Evolutionary conservation across 495 filamentous ascomycete species (phyloP), one percentile per base, ranked within the genome.

Genomic region (Acidiella bohemica): DNA sequence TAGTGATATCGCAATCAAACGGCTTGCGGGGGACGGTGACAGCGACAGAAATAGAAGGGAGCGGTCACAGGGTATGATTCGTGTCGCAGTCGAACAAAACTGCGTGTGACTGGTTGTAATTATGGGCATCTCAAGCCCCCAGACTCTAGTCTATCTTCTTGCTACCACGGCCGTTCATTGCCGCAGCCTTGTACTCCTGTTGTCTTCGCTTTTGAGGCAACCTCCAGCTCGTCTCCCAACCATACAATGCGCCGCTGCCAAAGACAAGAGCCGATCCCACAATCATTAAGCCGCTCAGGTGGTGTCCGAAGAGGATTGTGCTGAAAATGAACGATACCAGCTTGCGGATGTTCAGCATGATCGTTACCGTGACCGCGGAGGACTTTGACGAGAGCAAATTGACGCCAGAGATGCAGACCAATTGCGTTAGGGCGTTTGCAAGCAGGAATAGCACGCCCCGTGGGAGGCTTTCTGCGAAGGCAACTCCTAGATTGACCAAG

Each of bases 261-360:
- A 95, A 96, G 10, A 96, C 92, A 24, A 95, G 67, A 4, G 69
- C 62, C 1, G 87, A 86, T 17, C 90, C 90, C 11, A 83, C 41
- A 28, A 92, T 55, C 30, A 94, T 88, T 26, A 82, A 78, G 2
- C 65, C 59, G 0, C 75, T 71, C 47, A 97, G 59, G 23, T 70
- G 53, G 54, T 96, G 94, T 7, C 88, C 90, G 60, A 97, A 97
- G 2, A 96, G 57, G 67, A 81, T 85, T 44, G 95, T 86, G 44
- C 88, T 95, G 27, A 96, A 53, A 45, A 94, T 57, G 40, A 96
- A 69, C 44, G 84, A 92, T 14, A 92, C 77, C n/a, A 97, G 66
- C 60, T 97, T 97, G 51, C 90, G 71, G 34, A 97, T 79, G 57
- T 96, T 97, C 19, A 97, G 69, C 23, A 94, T 82, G 29, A 97